Evolutionary conservation across 225 moss, liverwort and hornwort genomes (phyloP).

Genomic region (Straminergon stramineum): DNA sequence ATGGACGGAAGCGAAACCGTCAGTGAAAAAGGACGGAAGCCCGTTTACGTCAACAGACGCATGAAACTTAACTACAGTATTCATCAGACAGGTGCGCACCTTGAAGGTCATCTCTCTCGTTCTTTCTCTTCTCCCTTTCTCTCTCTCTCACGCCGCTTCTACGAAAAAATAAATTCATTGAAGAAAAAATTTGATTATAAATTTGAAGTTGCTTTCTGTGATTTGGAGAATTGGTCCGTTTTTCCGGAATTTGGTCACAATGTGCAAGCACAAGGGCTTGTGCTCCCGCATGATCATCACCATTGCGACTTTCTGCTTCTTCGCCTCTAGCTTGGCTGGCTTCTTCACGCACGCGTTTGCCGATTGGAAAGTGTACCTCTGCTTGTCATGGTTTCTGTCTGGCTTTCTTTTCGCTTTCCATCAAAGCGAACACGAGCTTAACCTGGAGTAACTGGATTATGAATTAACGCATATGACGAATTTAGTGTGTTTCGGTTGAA

Average conservation of each 20-base stretch:
- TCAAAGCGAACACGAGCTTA: constrained; percentile 20
- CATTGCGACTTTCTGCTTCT: constrained; percentile 24
- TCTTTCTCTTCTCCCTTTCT: not conserved
- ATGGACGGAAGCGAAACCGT: not conserved
- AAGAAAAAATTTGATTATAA: not conserved
- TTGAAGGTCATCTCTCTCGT: not conserved
- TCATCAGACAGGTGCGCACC: not conserved
- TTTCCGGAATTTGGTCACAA: not conserved
- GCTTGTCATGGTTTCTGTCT: constrained; percentile 29
- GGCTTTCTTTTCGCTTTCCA: constrained; percentile 39
- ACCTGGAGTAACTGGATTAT: not conserved
- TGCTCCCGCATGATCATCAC: constrained; percentile 27
- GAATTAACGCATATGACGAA: not conserved
- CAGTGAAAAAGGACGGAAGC: not conserved
- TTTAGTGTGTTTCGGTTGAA: not conserved
- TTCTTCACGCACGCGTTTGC: constrained; percentile 3
- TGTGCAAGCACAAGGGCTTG: constrained; percentile 23
- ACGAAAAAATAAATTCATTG: not conserved
- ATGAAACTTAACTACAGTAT: not conserved
- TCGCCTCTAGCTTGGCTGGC: not conserved
- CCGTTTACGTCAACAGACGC: not conserved
- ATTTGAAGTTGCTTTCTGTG: not conserved
- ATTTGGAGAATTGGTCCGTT: not conserved
- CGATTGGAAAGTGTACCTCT: constrained; percentile 33
- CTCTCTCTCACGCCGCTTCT: not conserved